Percentiles rank a stretch among this genome's conserved stretches.
Evolutionary conservation across 1,284 basidiomycete genomes (phyloP).

Genomic region (Ceratobasidium sp.): DNA sequence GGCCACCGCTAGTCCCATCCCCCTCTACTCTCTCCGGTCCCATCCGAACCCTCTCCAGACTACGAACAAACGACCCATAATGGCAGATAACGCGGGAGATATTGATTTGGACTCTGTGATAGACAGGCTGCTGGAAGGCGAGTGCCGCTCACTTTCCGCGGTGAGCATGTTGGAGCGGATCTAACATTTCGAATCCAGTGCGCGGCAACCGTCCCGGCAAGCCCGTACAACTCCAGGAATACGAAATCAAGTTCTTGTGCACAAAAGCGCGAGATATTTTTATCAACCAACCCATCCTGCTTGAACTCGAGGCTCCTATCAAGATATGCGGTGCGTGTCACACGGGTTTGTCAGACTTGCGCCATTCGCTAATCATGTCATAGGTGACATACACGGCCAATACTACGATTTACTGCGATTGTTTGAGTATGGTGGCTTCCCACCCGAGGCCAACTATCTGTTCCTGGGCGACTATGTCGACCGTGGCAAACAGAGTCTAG

Average conservation of each 20-base stretch:
- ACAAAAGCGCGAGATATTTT: constrained; percentile 95
- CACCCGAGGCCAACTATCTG: constrained; percentile 94
- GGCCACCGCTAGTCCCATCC: constrained; percentile 4
- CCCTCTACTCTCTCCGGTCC: neutral
- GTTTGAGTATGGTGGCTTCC: constrained; percentile 95
- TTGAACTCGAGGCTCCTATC: constrained; percentile 94
- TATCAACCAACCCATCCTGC: constrained; percentile 92
- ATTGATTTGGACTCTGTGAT: constrained; percentile 99
- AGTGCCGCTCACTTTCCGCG: constrained; percentile 49
- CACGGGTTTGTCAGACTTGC: neutral
- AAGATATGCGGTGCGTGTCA: constrained; percentile 89
- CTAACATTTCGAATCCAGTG: constrained; percentile 57
- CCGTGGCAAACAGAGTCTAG: constrained; percentile 91
- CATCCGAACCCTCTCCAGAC: neutral
- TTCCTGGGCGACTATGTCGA: constrained; percentile 97
- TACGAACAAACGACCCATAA: constrained; percentile 42
- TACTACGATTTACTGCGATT: constrained; percentile 93
- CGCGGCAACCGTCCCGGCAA: constrained; percentile 94
- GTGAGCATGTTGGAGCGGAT: neutral
- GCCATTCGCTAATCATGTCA: constrained; percentile 22
- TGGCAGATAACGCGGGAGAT: constrained; percentile 62
- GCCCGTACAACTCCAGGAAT: constrained; percentile 91
- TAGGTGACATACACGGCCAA: constrained; percentile 94
- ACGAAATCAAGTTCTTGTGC: constrained; percentile 96
- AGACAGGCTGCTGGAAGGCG: constrained; percentile 94